These are phyloP conservation scores for Shiraia bambusicola DNA, from an alignment of 2,329 filamentous ascomycete genomes.

Conservation along the genomic window DNA sequence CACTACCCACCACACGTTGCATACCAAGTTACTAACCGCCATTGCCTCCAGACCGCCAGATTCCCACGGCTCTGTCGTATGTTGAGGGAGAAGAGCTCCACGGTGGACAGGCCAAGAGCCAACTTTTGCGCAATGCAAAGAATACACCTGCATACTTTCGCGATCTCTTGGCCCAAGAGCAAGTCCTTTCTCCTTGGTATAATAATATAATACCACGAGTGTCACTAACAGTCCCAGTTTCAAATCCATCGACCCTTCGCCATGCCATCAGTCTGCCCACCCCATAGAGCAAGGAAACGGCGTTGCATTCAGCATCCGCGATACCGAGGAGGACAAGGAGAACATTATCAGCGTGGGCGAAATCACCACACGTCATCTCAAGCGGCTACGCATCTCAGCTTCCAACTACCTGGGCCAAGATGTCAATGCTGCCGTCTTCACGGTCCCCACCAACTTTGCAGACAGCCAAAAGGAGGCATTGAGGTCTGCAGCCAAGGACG, in stretches of 20 bases:
- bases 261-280: conserved; percentile 91
- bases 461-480: conserved; percentile 85
- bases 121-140: conserved; percentile 85
- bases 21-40: conserved; percentile 4
- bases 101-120: conserved; percentile 89
- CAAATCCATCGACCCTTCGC: conserved; percentile 93
- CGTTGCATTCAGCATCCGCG: conserved; percentile 80
- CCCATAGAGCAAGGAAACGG: conserved; percentile 71
- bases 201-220: neutral
- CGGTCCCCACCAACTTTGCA: conserved; percentile 89
- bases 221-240: conserved; percentile 55
- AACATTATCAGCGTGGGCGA: conserved; percentile 78
- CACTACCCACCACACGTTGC: conserved; percentile 17
- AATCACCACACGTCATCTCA: conserved; percentile 80
- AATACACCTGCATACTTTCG: conserved; percentile 97
- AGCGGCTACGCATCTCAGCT: conserved; percentile 77
- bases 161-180: conserved; percentile 94
- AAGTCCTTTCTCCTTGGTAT: conserved; percentile 43
- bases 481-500: conserved; percentile 72
- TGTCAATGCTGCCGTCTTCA: conserved; percentile 92
- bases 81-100: conserved; percentile 96
- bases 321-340: conserved; percentile 58
- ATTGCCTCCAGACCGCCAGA: conserved; percentile 76
- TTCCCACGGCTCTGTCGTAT: conserved; percentile 91
- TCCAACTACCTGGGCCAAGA: conserved; percentile 90